Percentiles rank a stretch among this genome's conserved stretches.
Evolutionary conservation across 2,329 filamentous ascomycete genomes (phyloP).

Genomic region (Myriangium duriaei): DNA sequence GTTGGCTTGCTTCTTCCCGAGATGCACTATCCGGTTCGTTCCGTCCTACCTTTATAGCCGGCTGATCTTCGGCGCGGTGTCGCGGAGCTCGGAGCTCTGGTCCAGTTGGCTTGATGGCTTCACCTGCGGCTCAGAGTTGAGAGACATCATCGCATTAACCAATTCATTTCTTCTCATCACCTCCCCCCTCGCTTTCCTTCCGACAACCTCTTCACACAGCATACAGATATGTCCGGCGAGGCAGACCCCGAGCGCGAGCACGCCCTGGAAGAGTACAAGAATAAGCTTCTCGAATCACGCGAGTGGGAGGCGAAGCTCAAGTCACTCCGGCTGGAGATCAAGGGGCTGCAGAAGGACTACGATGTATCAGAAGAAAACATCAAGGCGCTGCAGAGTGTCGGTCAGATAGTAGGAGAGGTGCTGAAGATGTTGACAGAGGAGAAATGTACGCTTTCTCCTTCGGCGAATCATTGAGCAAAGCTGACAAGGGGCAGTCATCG

Average conservation of each 20-base stretch:
- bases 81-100: neutral
- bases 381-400: slow-evolving; percentile 96
- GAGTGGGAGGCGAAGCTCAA: slow-evolving; percentile 99
- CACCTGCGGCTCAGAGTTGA: too few relatives aligned
- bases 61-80: neutral
- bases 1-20: neutral
- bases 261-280: slow-evolving; percentile 41
- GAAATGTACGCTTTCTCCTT: slow-evolving; percentile 60
- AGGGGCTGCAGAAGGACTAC: slow-evolving; percentile 86
- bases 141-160: too few relatives aligned
- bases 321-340: slow-evolving; percentile 85
- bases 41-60: neutral
- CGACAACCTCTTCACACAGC: neutral
- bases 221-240: slow-evolving; percentile 4
- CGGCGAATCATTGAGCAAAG: neutral
- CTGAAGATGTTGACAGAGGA: slow-evolving; percentile 98
- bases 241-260: slow-evolving; percentile 39
- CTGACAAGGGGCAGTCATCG: slow-evolving; percentile 56
- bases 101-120: neutral
- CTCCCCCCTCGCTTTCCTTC: neutral
- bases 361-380: slow-evolving; percentile 98
- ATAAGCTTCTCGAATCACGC: slow-evolving; percentile 66
- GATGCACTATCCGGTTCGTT: neutral
- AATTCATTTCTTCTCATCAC: neutral
- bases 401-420: slow-evolving; percentile 98